Evolutionary conservation across 176 grass and related monocot genomes (phyloP), one percentile per base, ranked within the genome.

Genomic region (Oryza punctata): DNA sequence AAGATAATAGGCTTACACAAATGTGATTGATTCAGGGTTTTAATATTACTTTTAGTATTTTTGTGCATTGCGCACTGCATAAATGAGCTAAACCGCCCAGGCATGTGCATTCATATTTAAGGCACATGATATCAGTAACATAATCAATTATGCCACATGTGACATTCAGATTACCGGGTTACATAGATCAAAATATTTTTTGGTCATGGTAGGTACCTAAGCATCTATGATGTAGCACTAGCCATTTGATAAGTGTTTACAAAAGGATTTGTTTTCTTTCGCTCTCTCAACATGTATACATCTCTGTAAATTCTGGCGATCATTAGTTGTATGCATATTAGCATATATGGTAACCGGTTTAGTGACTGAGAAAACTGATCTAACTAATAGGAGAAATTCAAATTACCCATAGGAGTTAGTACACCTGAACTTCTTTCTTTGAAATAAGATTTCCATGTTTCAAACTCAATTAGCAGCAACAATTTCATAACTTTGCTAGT

Each of bases 21-120:
- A 26, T 70, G 10, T 35, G 18, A 63, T 21, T 85, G 7, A 72
- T 26, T 8, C 11, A 67, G 35, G 60, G 7, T 21, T 21, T 44
- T 19, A 7, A 75, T 43, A 65, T 3, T 24, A 45, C 41, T 43
- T 67, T 70, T 47, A 38, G 2, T 64, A 23, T 44, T 67, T 67
- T 76, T 63, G 66, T 49, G 49, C 1, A 57, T 27, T 47, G 63
- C 6, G 24, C 19, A 88, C 18, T 67, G 35, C 28, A 71, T 18
- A 70, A 35, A 37, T 30, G 29, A 49, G 6, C 63, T 43, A 80
- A 44, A 10, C 21, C 1, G 7, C 7, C 7, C 28, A 63, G 28
- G 47, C 28, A 70, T 66, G 68, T 72, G 29, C 25, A 74, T 50
- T 63, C 11, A 73, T 83, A 15, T 47, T 75, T 43, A 45, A 60